Base-by-base conservation (phyloP, 2,329 filamentous ascomycete species). In the Fusarium sp. region DNA sequence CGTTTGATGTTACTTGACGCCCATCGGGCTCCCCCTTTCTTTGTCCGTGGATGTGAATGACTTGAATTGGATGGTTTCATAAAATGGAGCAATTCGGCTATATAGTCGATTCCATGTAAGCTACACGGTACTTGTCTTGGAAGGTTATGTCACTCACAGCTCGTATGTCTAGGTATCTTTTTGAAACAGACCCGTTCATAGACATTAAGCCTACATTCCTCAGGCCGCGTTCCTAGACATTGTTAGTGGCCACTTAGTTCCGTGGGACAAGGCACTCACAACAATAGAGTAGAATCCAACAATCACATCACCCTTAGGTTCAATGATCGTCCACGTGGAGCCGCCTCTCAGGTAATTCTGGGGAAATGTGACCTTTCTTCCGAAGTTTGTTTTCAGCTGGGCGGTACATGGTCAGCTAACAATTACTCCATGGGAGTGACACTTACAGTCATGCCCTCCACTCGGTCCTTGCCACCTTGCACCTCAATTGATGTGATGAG, bases 371-470 rank as follows among this genome's bases (percentile, higher is more conserved):
- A 36, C 31, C 42, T 61, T 44, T 36, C 58, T 35, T n/a, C 58
- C 58, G 33, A 36, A 36, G 35, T 61, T 61, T 6, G 58, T 61
- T 29, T 61, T 49, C 11, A 61, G 33, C 58, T 61, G 20, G 16
- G 3, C 2, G 16, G 9, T 33, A 17, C 8, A 10, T 22, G 36
- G 36, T 59, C 7, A 42, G n/a, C n/a, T 5, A n/a, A 7, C 8
- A 9, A 20, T 11, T 6, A 11, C 10, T 17, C 14, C 2, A 6
- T 11, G 14, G 6, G 46, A 11, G 8, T 17, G 4, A 7, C 2
- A 29, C 8, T 36, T 36, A 51, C 58, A 22, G 22, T 61, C 20
- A 61, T 36, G 8, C 58, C 58, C 7, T 35, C 22, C 2, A 61
- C 20, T n/a, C 10, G 29, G 22, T 22, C 58, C 16, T 36, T 24